Evolutionary conservation across 2,329 filamentous ascomycete genomes (phyloP), one percentile per base, ranked within the genome.

Genomic region (Ceratocystiopsis minuta): DNA sequence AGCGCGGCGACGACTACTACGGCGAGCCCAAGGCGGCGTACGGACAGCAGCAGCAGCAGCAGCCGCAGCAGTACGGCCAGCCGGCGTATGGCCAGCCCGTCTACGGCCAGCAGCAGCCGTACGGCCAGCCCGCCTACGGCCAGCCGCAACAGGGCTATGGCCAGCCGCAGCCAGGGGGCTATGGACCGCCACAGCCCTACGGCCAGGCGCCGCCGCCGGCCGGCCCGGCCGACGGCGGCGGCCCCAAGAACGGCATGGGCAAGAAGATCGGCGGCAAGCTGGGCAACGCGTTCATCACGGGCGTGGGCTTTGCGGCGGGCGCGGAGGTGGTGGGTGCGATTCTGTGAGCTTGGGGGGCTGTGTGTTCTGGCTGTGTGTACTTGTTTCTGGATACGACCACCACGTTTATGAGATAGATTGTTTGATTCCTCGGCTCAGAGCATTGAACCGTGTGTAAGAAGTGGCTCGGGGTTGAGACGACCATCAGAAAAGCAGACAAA

Each of bases 221-320:
- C 7, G 20, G 20, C 20, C 20, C 4, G 4, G 20, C 20, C 20
- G 20, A 7, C 20, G 4, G 20, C 20, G 4, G 20, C 20, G 20
- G 66, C 63, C 10, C 66, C 64, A 70, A 75, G 48, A 70, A 84
- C 60, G 7, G 7, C 20, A 72, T 77, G 43, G 86, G 84, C 43
- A 94, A 94, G 76, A 95, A 95, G 65, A 82, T 95, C 60, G 87
- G 88, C 50, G 93, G 92, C 74, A 96, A 95, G 68, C 59, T 88
- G 54, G 88, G 88, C 7, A 77, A 78, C 52, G 69, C 71, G 37
- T 85, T 86, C 24, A 85, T 95, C 51, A 93, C 93, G 53, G 88
- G 88, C 58, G 88, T 88, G 38, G 87, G 88, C 60, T 87, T 88
- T 39, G 90, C 84, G 2, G 80, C 94, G 49, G 87, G 87, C 55